Base-by-base conservation (phyloP, 176 grass and related monocot genomes). In the Aegilops umbellulata region DNA sequence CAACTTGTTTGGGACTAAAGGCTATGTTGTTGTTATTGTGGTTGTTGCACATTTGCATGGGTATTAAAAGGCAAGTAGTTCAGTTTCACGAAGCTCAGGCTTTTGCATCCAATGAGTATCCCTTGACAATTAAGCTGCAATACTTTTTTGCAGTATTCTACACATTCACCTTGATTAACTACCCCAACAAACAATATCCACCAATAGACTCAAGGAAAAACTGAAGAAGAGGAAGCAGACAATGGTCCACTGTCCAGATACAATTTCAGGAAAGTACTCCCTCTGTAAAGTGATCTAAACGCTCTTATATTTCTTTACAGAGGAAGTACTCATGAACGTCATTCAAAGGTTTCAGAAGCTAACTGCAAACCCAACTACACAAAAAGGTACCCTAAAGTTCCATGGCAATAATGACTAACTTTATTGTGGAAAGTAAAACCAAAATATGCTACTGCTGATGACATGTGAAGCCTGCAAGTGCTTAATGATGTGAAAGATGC, bases 401-500 rank as follows among this genome's bases (percentile, higher is more conserved):
- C 12, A 57, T 63, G 19, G 41, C 42, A 23, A 61, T 47, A 49
- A 49, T 7, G 13, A 47, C 30, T 8, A 76, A 20, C 27, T 67
- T 55, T 82, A 67, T 14, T 30, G 61, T 29, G 65, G 19, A 67
- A 82, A 69, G 2, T n/a, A 24, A 13, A 55, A 82, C 7, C 19
- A 23, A 53, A 53, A 69, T 55, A 69, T 24, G 23, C 11, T 36
- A 24, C 29, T 35, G 10, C 12, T 24, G 13, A 82, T 25, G 4
- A 55, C 10, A 69, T 55, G 12, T 49, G 64, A 49, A 69, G 65
- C 22, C 47, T 46, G 32, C 53, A 75, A 77, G 85, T 86, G 75
- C 41, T 19, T 20, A 78, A 57, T n/a, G 6, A 70, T 83, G 79
- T 57, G 42, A 39, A 62, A 76, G 78, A 66, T 82, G 60, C 77